phyloP scores from a whole-genome alignment of 768 basidiomycete genomes.

The Cystobasidium tubakii region DNA sequence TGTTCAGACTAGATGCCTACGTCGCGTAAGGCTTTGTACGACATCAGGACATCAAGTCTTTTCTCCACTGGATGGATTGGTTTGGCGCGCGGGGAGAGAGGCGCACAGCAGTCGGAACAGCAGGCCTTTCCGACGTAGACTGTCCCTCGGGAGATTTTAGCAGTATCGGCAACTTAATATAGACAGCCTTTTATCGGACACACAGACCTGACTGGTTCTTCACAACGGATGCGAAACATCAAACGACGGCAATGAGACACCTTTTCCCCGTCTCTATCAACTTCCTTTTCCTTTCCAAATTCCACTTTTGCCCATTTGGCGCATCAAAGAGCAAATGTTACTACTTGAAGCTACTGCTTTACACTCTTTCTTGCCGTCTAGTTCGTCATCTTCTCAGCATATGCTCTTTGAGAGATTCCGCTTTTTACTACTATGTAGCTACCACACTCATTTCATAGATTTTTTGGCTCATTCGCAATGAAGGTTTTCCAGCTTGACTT shows the following conservation, averaged over 20 bases:
- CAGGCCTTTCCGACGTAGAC: not conserved
- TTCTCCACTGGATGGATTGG: not conserved
- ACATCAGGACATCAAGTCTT: not conserved
- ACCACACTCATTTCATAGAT: conserved; percentile 1
- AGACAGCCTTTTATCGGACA: not conserved
- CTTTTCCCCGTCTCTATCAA: not conserved
- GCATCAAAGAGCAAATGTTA: too few species aligned
- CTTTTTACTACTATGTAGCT: conserved; percentile 5
- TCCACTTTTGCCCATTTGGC: too few species aligned
- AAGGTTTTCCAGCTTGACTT: too few species aligned
- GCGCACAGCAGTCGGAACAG: not conserved
- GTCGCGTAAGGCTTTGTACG: not conserved
- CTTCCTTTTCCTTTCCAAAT: not conserved
- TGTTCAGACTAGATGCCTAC: conserved; percentile 36
- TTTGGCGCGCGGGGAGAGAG: not conserved
- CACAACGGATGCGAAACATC: not conserved
- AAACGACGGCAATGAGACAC: not conserved
- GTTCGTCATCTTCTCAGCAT: not conserved
- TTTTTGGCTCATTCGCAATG: not conserved
- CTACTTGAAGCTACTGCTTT: too few species aligned
- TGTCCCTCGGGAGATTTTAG: not conserved
- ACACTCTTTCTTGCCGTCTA: too few species aligned
- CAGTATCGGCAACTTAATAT: not conserved
- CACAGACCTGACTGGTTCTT: not conserved
- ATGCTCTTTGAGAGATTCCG: not conserved